phyloP scores from a whole-genome alignment of 1,284 basidiomycete genomes.

The Sanghuangporus baumii region DNA sequence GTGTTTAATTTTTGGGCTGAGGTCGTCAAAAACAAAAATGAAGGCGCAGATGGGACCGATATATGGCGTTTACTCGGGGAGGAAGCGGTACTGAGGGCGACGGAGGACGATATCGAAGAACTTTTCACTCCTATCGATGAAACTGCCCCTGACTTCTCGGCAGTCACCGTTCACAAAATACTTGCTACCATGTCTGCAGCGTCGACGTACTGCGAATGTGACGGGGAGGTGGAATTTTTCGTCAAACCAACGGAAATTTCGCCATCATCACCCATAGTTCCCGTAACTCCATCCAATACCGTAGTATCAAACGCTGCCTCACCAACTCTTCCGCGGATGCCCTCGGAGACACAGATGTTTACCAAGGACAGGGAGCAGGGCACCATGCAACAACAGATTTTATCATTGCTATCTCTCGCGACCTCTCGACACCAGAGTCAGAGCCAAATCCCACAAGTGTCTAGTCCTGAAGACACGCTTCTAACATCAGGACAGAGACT shows the following conservation, averaged over 20 bases:
- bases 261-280: conserved; percentile 20
- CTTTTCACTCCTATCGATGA: conserved; percentile 11
- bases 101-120: conserved; percentile 33
- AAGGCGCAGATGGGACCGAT: conserved; percentile 38
- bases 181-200: conserved; percentile 7
- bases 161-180: conserved; percentile 15
- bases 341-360: conserved; percentile 41
- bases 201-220: conserved; percentile 11
- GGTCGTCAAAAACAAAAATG: conserved; percentile 31
- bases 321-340: conserved; percentile 49
- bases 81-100: conserved; percentile 48
- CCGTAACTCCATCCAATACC: conserved; percentile 28
- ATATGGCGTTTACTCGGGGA: conserved; percentile 62
- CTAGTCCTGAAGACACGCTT: background rate
- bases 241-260: conserved; percentile 26
- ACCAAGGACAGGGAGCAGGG: conserved; percentile 38
- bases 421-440: conserved; percentile 47
- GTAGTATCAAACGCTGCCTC: conserved; percentile 37
- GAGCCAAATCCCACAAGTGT: conserved; percentile 9
- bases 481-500: background rate
- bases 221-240: conserved; percentile 19
- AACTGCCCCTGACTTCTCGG: background rate
- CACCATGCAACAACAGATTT: conserved; percentile 52
- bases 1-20: conserved; percentile 49
- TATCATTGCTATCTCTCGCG: conserved; percentile 52